A percentile compares a stretch with the other conserved stretches of the same genome.
phyloP scores from a whole-genome alignment of 371 early-diverging fungal genomes.

The Gilbertella persicaria region DNA sequence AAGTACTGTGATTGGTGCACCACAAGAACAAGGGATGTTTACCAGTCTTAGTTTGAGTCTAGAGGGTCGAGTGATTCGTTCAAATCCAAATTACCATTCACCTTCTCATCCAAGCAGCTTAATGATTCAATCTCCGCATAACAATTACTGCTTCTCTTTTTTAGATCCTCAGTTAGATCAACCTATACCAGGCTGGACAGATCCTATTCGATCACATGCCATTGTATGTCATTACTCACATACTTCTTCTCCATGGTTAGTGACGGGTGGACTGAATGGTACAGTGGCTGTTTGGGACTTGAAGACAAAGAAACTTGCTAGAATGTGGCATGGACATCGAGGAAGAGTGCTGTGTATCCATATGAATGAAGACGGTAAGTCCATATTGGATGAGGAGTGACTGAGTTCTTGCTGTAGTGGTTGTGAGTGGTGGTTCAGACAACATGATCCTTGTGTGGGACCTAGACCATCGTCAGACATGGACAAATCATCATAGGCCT shows the following conservation, averaged over 20 bases:
- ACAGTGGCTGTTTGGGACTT: conserved; percentile 58
- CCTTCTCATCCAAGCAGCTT: conserved; percentile 24
- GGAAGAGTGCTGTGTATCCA: conserved; percentile 59
- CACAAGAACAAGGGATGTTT: conserved; percentile 52
- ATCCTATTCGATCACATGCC: conserved; percentile 23
- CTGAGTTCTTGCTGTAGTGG: conserved; percentile 30
- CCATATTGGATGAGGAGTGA: neutral
- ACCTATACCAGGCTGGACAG: conserved; percentile 5
- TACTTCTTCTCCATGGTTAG: conserved; percentile 41
- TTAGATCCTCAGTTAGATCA: neutral
- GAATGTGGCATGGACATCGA: conserved; percentile 55
- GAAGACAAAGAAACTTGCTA: conserved; percentile 24
- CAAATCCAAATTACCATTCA: conserved; percentile 55
- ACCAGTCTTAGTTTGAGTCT: conserved; percentile 43
- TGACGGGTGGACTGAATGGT: conserved; percentile 59
- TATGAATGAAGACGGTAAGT: conserved; percentile 53
- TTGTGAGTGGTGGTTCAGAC: conserved; percentile 61
- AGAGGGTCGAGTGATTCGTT: conserved; percentile 42
- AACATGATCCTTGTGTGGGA: conserved; percentile 62
- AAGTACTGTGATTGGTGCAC: conserved; percentile 47
- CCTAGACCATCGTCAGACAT: conserved; percentile 28
- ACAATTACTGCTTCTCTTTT: conserved; percentile 20
- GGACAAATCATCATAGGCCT: conserved; percentile 3
- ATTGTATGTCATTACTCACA: conserved; percentile 56
- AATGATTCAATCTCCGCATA: conserved; percentile 35